Evolutionary conservation across 164 flowering plant species (phyloP).

Genomic region (Piper longum): DNA sequence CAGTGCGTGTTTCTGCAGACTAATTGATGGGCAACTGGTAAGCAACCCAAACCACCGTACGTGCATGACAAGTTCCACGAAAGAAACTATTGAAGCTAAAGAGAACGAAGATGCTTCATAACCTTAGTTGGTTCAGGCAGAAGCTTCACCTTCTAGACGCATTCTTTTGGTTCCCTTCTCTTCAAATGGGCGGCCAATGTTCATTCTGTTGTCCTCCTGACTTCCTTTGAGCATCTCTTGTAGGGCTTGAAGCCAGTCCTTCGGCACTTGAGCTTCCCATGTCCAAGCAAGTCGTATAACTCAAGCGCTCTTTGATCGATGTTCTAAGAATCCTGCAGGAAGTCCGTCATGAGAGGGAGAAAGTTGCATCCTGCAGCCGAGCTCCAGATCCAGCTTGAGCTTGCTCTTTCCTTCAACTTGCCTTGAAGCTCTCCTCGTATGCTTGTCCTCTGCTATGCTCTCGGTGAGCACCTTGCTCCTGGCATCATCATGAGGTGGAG

Average conservation of each 20-base stretch:
- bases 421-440: not conserved
- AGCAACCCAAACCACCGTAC: not conserved
- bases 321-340: constrained; percentile 11
- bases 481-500: constrained; percentile 38
- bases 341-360: constrained; percentile 14
- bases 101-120: constrained; percentile 5
- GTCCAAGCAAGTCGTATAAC: constrained; percentile 27
- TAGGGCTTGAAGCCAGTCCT: constrained; percentile 89
- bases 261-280: constrained; percentile 36
- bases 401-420: constrained; percentile 6
- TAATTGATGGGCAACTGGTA: not conserved
- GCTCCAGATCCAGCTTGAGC: constrained; percentile 20
- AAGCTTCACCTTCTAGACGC: constrained; percentile 57
- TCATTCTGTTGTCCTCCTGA: constrained; percentile 34
- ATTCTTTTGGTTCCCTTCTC: constrained; percentile 60
- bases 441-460: constrained; percentile 14
- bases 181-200: constrained; percentile 28
- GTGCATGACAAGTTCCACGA: constrained; percentile 21
- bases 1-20: not conserved
- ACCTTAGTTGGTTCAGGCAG: constrained; percentile 17
- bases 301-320: constrained; percentile 9
- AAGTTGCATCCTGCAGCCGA: constrained; percentile 24
- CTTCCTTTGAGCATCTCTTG: constrained; percentile 81
- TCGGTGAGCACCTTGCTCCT: constrained; percentile 16
- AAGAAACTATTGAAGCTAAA: constrained; percentile 5